Evolutionary conservation across 164 flowering plant genomes (phyloP), one percentile per base, ranked within the genome.

Genomic region (Malania oleifera): DNA sequence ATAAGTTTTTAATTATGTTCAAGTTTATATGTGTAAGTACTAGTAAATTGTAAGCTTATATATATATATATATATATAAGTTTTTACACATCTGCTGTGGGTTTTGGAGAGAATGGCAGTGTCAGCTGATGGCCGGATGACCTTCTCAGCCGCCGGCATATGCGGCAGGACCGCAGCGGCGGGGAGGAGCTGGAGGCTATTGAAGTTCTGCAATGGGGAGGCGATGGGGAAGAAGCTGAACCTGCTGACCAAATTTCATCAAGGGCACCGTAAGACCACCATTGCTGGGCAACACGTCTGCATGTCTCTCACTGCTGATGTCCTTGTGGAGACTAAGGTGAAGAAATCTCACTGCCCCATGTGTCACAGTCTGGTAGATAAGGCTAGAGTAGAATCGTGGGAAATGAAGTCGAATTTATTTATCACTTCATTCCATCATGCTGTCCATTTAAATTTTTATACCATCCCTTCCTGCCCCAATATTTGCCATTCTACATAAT

Each of bases 191-290:
- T 52, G 55, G 60, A 67, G 62, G 63, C 50, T 56, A 13, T 66
- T 73, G 58, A 77, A 66, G 72, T 85, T 77, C 65, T 28, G 82
- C 45, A 73, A 75, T 66, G 95, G 93, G 49, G 86, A 87, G 60
- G 39, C 83, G 23, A 87, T 87, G 97, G 95, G 97, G 62, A 70
- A 67, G 72, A 77, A 83, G 78, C 52, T 85, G 60, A 77, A 67
- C 28, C 19, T 17, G 10, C 24, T 27, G 44, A 34, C 13, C 0
- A 40, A 41, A 27, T 23, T 51, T 19, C 67, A 46, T 51, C 64
- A 7, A 23, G 44, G 49, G 17, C 0, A n/a, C n/a, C n/a, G 4
- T 62, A 19, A 1, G 26, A 29, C 24, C 9, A 74, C 57, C 54
- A 38, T 13, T 35, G 51, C n/a, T 20, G 52, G 56, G 61, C 66